Evolutionary conservation across 1,284 basidiomycete genomes (phyloP), one percentile per base, ranked within the genome.

Genomic region (Irpex rosettiformis): DNA sequence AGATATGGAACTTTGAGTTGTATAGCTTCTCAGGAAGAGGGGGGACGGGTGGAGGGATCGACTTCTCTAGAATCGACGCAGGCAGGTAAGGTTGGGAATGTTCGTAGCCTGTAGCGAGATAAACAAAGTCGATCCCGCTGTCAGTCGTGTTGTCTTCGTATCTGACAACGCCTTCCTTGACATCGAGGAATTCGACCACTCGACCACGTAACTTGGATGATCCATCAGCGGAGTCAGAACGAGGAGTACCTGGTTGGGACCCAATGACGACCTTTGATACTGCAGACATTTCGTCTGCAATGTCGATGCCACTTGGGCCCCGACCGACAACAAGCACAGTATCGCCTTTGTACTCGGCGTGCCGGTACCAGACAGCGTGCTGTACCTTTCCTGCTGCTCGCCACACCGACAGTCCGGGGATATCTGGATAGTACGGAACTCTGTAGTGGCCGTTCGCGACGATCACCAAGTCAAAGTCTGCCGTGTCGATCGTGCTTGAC

Each of bases 101-200:
- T 56, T 86, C 72, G 67, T 88, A 93, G 4, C 90, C 91, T 5
- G 90, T 93, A 1, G 88, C 91, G 8, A 92, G 73, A 53, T 91
- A 82, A 62, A 81, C 83, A 58, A 81, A 72, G 62, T 86, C 83
- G 54, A 92, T 75, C 3, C 73, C 76, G 30, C 70, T 65, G 67
- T 89, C 85, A 7, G 69, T 65, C 2, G 79, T 74, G 1, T 82
- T 85, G 60, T 88, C 86, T 60, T 80, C 81, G 65, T 90, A 89
- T 24, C 76, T 65, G 7, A 88, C 83, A 49, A 72, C 71, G 3
- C 81, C 82, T 29, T 73, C 64, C 1, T 72, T 70, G 21, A 69
- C 72, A 64, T 84, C 64, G 4, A 65, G 60, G 58, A 70, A 81
- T 52, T 71, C 71, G 13, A 72, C 67, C 16, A 83, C 73, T 8